phyloP scores from a whole-genome alignment of 2,329 filamentous ascomycete genomes.

The Ploettnerulaceae sp. region DNA sequence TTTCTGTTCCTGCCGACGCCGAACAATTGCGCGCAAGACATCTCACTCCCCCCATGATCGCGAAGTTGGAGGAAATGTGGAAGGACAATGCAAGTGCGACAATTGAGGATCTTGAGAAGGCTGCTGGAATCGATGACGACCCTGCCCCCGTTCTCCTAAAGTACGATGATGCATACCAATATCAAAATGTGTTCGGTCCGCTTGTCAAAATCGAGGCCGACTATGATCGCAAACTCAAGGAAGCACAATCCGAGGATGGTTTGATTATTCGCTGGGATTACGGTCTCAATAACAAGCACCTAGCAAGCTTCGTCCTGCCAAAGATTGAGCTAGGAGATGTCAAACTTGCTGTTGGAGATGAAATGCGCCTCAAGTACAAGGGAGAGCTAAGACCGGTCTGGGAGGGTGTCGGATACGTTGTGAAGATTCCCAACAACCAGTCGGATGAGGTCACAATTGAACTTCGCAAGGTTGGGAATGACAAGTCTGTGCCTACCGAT shows the following conservation, averaged over 20 bases:
- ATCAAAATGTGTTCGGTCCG: conserved; percentile 97
- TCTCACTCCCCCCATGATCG: conserved; percentile 88
- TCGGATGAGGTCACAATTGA: conserved; percentile 97
- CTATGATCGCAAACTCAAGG: conserved; percentile 98
- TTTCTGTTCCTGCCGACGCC: conserved; percentile 81
- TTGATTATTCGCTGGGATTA: conserved; percentile 91
- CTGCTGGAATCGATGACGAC: conserved; percentile 87
- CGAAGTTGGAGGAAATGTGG: conserved; percentile 96
- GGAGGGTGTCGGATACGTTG: conserved; percentile 98
- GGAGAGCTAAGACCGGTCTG: conserved; percentile 87
- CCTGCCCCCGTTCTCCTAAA: conserved; percentile 86
- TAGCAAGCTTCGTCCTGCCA: conserved; percentile 90
- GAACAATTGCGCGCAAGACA: conserved; percentile 95
- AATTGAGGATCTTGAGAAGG: conserved; percentile 86
- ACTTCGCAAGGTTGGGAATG: conserved; percentile 86
- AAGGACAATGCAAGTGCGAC: conserved; percentile 90
- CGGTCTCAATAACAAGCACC: conserved; percentile 94
- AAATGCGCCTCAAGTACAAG: conserved; percentile 96
- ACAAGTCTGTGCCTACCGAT: conserved; percentile 93
- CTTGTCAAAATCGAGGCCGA: conserved; percentile 99
- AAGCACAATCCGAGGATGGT: conserved; percentile 96
- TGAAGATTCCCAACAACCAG: conserved; percentile 99
- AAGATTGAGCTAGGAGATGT: conserved; percentile 98
- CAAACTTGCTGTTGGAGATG: conserved; percentile 94
- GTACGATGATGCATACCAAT: conserved; percentile 97